Evolutionary conservation across 805 yeast genomes (phyloP).

Genomic region (Naumovozyma castellii): DNA sequence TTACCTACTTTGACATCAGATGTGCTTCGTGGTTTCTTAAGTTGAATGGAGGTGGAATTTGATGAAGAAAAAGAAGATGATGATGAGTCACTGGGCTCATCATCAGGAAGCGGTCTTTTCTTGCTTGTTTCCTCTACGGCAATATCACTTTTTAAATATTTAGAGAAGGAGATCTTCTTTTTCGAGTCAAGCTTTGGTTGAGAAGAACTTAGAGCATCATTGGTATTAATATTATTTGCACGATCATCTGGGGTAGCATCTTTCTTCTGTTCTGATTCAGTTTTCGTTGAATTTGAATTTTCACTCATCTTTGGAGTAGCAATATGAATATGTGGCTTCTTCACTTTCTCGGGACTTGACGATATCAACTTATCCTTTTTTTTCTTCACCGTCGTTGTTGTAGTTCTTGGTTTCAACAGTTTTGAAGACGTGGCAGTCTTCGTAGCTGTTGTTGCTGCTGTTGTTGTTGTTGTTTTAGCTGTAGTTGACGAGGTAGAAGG

Average conservation of each 20-base stretch:
- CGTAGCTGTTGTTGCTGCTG: neutral
- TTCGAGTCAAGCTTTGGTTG: slow-evolving; percentile 1
- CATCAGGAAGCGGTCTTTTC: slow-evolving; percentile 11
- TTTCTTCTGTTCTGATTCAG: neutral
- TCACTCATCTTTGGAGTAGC: neutral
- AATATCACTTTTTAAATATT: slow-evolving; percentile 25
- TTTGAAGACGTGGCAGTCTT: neutral
- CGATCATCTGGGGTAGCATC: neutral
- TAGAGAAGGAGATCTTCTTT: slow-evolving; percentile 29
- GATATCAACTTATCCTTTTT: neutral
- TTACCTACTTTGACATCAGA: slow-evolving; percentile 1
- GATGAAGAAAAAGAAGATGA: neutral
- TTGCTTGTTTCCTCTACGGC: slow-evolving; percentile 9
- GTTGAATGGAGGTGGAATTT: neutral
- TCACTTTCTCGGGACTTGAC: neutral
- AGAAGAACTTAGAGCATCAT: neutral
- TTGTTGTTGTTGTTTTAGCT: neutral
- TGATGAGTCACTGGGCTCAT: neutral
- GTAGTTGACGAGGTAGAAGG: neutral
- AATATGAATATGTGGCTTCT: neutral
- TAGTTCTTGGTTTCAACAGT: neutral
- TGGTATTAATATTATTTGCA: too few relatives aligned
- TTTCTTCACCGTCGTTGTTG: neutral
- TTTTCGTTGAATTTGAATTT: too few relatives aligned
- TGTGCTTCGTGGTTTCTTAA: slow-evolving; percentile 2